Evolutionary conservation across 2,329 filamentous ascomycete species (phyloP), one percentile per base, ranked within the genome.

Genomic region (Aspergillus pseudotamarii): DNA sequence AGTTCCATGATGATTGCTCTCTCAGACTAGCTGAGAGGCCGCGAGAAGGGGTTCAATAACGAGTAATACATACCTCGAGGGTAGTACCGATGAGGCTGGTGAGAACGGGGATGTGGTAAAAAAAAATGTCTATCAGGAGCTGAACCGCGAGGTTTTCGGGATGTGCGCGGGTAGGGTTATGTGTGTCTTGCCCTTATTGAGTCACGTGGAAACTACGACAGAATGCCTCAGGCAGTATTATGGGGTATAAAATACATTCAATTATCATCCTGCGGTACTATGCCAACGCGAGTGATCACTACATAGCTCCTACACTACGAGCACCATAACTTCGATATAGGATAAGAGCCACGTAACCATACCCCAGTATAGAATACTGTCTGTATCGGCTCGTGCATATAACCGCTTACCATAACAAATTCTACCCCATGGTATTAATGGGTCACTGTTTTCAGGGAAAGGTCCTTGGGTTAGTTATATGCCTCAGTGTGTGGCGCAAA

Each of bases 11-110:
- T 76, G 78, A 80, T 80, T 80, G 76, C 77, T 76, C 72, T 69
- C 77, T 74, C 78, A 76, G 78, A 78, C 78, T 80, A 79, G 78
- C 76, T 79, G 74, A 72, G 70, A 75, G 75, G 73, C 75, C 72
- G 72, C 65, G 68, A 63, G 71, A 69, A 64, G 69, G 67, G 63
- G 53, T 64, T 61, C 62, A 63, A 60, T 32, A 62, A 59, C 63
- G 59, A 58, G 64, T 63, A 58, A 68, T 71, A 79, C 79, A 79
- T 80, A 80, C 79, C 79, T 80, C 79, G 73, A 76, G 68, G 60
- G 69, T 60, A 48, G 62, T 67, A 62, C 64, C 64, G 74, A 72
- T 71, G 69, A 66, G 68, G 69, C 68, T 70, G 72, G 67, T 70
- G 66, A 66, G 66, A 66, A 66, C 70, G 70, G 68, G 68, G 66